These are phyloP conservation scores for Fusarium sambucinum DNA, from an alignment of 2,329 filamentous ascomycete species.

Conservation along the genomic window DNA sequence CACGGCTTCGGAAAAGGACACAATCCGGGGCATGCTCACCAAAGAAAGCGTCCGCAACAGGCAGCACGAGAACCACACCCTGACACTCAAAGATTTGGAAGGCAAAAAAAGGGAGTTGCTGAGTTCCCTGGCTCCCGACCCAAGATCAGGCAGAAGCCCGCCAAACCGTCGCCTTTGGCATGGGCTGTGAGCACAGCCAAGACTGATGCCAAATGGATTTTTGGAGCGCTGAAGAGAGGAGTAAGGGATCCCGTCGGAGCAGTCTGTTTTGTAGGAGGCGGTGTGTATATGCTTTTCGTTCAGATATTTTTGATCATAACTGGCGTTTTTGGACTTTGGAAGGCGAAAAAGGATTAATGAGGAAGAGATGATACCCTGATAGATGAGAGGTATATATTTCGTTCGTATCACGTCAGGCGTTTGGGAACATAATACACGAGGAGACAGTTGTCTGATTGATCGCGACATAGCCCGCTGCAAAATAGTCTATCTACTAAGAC, in stretches of 20 bases:
- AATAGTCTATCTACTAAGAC: too few relatives aligned
- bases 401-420: background rate
- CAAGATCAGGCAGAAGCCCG: conserved; percentile 38
- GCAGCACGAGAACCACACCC: conserved; percentile 48
- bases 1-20: conserved; percentile 36
- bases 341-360: conserved; percentile 4
- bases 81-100: conserved; percentile 44
- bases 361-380: conserved; percentile 1
- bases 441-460: background rate
- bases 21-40: conserved; percentile 43
- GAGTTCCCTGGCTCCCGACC: conserved; percentile 46
- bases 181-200: conserved; percentile 41
- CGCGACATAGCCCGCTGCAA: too few relatives aligned
- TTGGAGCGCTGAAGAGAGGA: conserved; percentile 32
- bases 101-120: conserved; percentile 43
- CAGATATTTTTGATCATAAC: conserved; percentile 19
- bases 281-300: conserved; percentile 27
- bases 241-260: conserved; percentile 34
- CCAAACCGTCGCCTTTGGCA: conserved; percentile 40
- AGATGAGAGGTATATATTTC: background rate
- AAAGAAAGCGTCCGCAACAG: conserved; percentile 46
- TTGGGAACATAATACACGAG: background rate
- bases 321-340: conserved; percentile 13
- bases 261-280: conserved; percentile 14
- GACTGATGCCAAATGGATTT: conserved; percentile 37